Evolutionary conservation across 805 yeast species (phyloP).

Genomic region (Pichia sporocuriosa): DNA sequence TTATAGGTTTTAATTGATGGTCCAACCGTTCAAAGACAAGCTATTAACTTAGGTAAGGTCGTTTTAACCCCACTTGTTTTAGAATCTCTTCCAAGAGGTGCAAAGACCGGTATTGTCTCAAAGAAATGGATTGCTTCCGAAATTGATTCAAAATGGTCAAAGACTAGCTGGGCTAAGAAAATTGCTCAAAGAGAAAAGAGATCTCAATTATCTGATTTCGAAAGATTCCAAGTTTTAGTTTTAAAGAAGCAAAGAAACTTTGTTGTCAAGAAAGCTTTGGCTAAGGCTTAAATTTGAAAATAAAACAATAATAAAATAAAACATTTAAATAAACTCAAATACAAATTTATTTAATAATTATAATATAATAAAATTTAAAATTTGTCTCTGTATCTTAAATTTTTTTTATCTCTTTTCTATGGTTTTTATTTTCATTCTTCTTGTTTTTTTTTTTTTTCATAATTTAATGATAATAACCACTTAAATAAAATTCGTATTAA

Average conservation of each 20-base stretch:
- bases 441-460: no score
- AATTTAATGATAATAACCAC: no score
- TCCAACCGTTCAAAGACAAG: slow-evolving; percentile 93
- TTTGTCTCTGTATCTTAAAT: no score
- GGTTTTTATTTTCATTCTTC: no score
- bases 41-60: slow-evolving; percentile 78
- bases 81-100: slow-evolving; percentile 86
- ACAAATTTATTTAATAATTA: neutral
- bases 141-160: slow-evolving; percentile 84
- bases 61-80: slow-evolving; percentile 89
- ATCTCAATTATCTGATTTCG: slow-evolving; percentile 90
- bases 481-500: no score
- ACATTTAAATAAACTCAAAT: no score
- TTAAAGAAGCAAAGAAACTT: slow-evolving; percentile 96
- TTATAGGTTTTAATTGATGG: slow-evolving; percentile 87
- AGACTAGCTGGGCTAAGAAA: slow-evolving; percentile 96
- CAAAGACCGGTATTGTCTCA: slow-evolving; percentile 75
- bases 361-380: slow-evolving; percentile 2
- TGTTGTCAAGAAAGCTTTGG: slow-evolving; percentile 92
- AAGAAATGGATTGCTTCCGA: slow-evolving; percentile 94
- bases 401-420: no score
- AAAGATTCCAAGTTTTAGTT: slow-evolving; percentile 98
- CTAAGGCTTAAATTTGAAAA: slow-evolving; percentile 90
- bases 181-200: slow-evolving; percentile 93
- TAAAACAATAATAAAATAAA: no score